A percentile compares a stretch with the other conserved stretches of the same genome.
Conservation (phyloP, 2,329 filamentous ascomycete genomes). For the Cladophialophora bantiana region DNA sequence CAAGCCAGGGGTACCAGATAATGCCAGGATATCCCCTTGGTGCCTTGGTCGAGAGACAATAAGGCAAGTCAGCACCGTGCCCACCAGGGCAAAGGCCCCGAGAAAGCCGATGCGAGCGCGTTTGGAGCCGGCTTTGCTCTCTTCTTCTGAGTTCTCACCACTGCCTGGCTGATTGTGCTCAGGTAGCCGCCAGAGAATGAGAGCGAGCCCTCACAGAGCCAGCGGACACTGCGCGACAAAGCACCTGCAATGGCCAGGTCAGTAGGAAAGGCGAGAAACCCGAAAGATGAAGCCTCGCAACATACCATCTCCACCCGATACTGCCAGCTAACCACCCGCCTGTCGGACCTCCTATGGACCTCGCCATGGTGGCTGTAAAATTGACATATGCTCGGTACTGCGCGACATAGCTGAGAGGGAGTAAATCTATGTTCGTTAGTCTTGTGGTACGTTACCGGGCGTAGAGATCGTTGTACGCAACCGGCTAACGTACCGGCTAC, state of each 20-base stretch:
- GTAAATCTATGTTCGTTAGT: constrained; percentile 48
- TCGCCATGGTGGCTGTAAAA: constrained; percentile 57
- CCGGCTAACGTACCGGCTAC: constrained; percentile 40
- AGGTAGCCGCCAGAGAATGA: constrained; percentile 56
- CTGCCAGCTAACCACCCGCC: constrained; percentile 68
- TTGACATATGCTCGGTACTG: constrained; percentile 60
- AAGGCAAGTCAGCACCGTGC: constrained; percentile 54
- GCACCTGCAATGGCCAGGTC: constrained; percentile 48
- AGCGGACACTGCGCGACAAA: constrained; percentile 65
- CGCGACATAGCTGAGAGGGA: constrained; percentile 59
- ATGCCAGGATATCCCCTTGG: neutral
- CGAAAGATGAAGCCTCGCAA: too few relatives aligned
- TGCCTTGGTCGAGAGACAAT: constrained; percentile 57
- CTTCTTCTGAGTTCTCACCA: neutral
- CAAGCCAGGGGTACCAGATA: neutral
- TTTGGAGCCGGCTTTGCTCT: constrained; percentile 33
- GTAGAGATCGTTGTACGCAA: neutral
- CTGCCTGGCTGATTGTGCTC: neutral
- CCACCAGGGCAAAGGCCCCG: constrained; percentile 58
- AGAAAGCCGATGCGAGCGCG: constrained; percentile 66
- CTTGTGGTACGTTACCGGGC: neutral
- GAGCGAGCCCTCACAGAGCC: constrained; percentile 58
- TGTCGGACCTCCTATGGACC: constrained; percentile 60
- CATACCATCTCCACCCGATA: constrained; percentile 66
- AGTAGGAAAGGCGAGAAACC: neutral